Evolutionary conservation across 352 stramenopile genomes (phyloP), one percentile per base, ranked within the genome.

Genomic region (Globisporangium alternatum): DNA sequence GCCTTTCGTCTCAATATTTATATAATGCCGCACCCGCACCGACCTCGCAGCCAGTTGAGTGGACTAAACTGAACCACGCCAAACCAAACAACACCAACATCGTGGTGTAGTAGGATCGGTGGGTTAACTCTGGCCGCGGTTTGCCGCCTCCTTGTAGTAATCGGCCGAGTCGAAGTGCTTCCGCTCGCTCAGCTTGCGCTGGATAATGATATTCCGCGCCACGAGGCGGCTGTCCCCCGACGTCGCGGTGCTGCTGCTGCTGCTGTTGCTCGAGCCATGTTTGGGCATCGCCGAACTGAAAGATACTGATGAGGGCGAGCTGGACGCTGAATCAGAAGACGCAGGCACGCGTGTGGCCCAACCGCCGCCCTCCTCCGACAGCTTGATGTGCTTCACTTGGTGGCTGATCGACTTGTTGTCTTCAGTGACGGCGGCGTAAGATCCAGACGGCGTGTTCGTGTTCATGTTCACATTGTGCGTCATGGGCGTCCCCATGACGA

Each of bases 111-210:
- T 45, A 15, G 39, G 39, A 19, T 45, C 15, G 39, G 39, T 45
- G 15, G 39, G 39, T 33, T 62, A 62, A n/a, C 41, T 44, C 22
- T 48, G 41, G 9, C 49, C 31, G 52, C 51, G 64, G 17, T 22
- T 48, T 30, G 77, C 71, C 0, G 74, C 74, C 31, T 87, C 66
- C 60, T 89, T 88, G 63, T 86, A 94, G 61, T 93, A 78, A 62
- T 93, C 86, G 9, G 76, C 82, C 64, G 84, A 92, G 67, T 93
- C 84, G 56, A 95, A 93, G 13, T 76, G 76, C 62, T 91, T 91
- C 4, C 81, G 74, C 63, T 95, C 82, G 1, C 78, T 68, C 2
- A 95, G 62, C 43, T 88, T 88, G 43, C 78, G 78, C 56, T 86
- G 81, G 25, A 93, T 60, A 13, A 93, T 67, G 19, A 95, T 49